Evolutionary conservation across 2,329 filamentous ascomycete species (phyloP), one percentile per base, ranked within the genome.

Genomic region (Sporothrix brasiliensis): DNA sequence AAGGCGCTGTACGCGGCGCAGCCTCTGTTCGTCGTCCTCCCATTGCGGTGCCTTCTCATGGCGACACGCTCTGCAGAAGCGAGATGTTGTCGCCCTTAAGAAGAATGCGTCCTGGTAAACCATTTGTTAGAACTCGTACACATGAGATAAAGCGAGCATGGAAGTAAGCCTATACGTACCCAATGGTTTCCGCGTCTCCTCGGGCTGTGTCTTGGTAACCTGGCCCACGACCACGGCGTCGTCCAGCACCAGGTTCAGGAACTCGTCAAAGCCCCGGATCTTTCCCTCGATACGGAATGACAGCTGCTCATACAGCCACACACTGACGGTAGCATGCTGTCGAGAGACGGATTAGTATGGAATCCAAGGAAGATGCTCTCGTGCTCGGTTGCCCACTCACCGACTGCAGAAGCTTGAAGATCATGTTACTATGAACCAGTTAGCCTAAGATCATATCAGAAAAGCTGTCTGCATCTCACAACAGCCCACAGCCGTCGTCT

Each of bases 261-360:
- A 99, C 81, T 99, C 95, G 79, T 99, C 95, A 75, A 99, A 99
- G 16, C 95, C 94, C 77, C 95, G 88, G 75, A 99, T 97, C 83
- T 94, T 97, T 73, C 95, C 95, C 83, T 98, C 94, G 78, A 99
- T 97, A 72, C 95, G 87, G 78, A 97, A 94, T 16, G 90, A 89
- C 69, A 98, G 85, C 85, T 99, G 95, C 83, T 99, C 95, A 81
- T 96, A 98, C 54, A 99, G 85, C 95, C 95, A 99, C 78, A 99
- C 92, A 76, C 92, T 92, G 52, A 98, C 93, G 1, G 91, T 94
- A 19, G 91, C 89, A 77, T 93, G 90, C 80, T 92, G 84, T 13
- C 4, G 50, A 19, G 24, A 50, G 14, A 14, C 21, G 24, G n/a
- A 39, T 68, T 58, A 71, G 27, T 30, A n/a, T 30, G 49, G 41